phyloP scores from a whole-genome alignment of 306 rosid genomes.

The Abrus precatorius region DNA sequence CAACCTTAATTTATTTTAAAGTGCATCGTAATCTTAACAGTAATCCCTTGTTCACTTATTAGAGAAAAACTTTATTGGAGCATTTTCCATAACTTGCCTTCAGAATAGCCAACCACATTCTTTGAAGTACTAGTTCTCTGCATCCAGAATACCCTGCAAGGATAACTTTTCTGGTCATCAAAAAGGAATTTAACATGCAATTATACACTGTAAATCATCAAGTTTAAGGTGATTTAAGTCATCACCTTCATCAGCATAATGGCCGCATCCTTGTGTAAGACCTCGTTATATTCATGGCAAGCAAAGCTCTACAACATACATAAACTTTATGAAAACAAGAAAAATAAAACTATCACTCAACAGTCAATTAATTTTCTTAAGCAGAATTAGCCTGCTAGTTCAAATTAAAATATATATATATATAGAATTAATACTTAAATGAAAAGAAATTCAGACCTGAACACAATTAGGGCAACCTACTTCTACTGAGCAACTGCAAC shows the following conservation, averaged over 20 bases:
- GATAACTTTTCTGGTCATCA: slow-evolving; percentile 48
- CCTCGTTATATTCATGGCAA: slow-evolving; percentile 83
- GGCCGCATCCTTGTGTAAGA: slow-evolving; percentile 88
- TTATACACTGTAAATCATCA: slow-evolving; percentile 38
- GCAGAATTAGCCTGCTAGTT: slow-evolving; percentile 6
- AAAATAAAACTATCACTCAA: neutral
- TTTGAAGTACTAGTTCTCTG: slow-evolving; percentile 52
- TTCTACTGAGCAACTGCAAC: slow-evolving; percentile 70
- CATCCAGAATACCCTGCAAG: slow-evolving; percentile 81
- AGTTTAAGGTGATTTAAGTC: slow-evolving; percentile 26
- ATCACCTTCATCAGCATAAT: slow-evolving; percentile 81
- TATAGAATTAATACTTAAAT: neutral
- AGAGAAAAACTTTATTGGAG: neutral
- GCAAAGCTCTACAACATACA: slow-evolving; percentile 71
- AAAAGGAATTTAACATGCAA: slow-evolving; percentile 29
- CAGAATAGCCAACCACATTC: slow-evolving; percentile 18
- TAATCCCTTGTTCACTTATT: neutral
- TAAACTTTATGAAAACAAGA: slow-evolving; percentile 31
- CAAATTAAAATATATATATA: neutral
- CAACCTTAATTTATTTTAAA: neutral
- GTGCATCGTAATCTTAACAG: neutral
- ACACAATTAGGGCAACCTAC: slow-evolving; percentile 88
- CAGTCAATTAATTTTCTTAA: neutral
- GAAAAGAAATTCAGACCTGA: slow-evolving; percentile 64
- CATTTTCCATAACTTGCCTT: slow-evolving; percentile 14